phyloP scores from a whole-genome alignment of 306 rosid species.

The Cotoneaster glaucophyllus region DNA sequence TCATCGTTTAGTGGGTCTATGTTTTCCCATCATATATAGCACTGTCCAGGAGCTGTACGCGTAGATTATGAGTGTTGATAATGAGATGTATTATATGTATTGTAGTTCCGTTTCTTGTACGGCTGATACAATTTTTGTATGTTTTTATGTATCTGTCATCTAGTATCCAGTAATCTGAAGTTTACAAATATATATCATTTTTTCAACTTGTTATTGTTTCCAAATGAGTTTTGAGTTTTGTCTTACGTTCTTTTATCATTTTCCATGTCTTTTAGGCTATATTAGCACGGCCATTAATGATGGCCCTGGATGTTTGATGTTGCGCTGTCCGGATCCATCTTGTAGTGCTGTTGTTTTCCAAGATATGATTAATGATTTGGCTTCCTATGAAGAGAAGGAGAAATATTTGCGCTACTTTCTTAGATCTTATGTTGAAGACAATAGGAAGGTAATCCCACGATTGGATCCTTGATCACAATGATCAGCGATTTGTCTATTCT shows the following conservation, averaged over 20 bases:
- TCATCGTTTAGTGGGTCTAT: neutral
- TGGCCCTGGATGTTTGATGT: conserved; percentile 90
- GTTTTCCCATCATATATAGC: neutral
- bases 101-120: neutral
- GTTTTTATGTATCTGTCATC: neutral
- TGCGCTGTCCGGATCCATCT: conserved; percentile 90
- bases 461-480: neutral
- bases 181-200: neutral
- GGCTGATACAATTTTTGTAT: neutral
- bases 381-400: conserved; percentile 51
- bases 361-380: conserved; percentile 59
- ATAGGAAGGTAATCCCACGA: conserved; percentile 54
- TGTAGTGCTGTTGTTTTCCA: conserved; percentile 79
- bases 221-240: neutral
- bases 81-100: neutral
- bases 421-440: conserved; percentile 89
- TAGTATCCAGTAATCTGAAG: neutral
- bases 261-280: conserved; percentile 38
- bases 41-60: neutral
- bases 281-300: conserved; percentile 75
- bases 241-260: neutral
- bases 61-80: neutral
- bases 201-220: neutral
- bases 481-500: neutral
- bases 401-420: conserved; percentile 74